Evolutionary conservation across 2,329 filamentous ascomycete species (phyloP), one percentile per base, ranked within the genome.

Genomic region (Cordyceps javanica): DNA sequence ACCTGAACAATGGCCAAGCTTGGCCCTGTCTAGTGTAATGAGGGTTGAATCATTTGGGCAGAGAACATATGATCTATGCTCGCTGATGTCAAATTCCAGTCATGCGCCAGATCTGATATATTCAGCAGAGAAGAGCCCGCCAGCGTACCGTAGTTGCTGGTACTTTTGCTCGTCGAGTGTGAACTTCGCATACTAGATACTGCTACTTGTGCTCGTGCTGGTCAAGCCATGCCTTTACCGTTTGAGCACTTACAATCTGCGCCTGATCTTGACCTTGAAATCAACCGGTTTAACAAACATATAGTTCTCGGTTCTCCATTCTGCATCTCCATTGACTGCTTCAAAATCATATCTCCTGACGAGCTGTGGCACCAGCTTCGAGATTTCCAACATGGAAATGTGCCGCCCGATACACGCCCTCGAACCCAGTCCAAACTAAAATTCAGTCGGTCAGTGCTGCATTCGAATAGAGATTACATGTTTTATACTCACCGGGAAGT

Each of bases 321-420:
- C 61, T 0, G 14, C 23, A 4, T 62, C 23, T 1, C 42, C 38
- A 8, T 60, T 36, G 7, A 59, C 53, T 3, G 72, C 62, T 46
- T 67, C 61, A 41, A 74, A 69, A 16, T 72, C 66, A 52, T 72
- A 73, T 10, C 67, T 65, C 6, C 63, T 64, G 11, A 74, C 53
- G 2, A 74, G 58, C n/a, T 69, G 63, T 1, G 75, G 75, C 3
- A 77, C 67, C 14, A 77, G 54, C 61, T 76, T 77, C 4, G 65
- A 67, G 55, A 78, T 72, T 62, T 78, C 76, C 53, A 78, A 61
- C 13, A 73, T 64, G 2, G 74, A 72, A 25, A 78, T 70, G 55
- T 79, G 72, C 48, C 72, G 71, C 0, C 76, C 76, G 5, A 78
- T 61, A 57, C 76, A 78, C 0, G 70, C 75, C 13, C 76, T 63